Conservation (phyloP, 2,329 filamentous ascomycete species). For the Triangularia setosa region DNA sequence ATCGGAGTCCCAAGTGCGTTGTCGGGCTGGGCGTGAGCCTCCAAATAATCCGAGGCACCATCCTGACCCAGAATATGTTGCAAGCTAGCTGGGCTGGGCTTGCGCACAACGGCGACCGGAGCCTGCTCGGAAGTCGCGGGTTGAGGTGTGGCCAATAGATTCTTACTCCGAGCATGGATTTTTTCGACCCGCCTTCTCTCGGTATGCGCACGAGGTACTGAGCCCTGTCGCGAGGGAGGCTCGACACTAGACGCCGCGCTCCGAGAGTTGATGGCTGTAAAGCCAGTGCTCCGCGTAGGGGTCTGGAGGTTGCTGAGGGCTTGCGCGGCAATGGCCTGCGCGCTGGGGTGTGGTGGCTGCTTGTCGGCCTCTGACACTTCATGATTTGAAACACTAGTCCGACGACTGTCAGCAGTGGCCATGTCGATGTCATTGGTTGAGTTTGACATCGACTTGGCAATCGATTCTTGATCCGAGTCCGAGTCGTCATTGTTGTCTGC, state of each 20-base stretch:
- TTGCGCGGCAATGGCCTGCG: constrained; percentile 18
- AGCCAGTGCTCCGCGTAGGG: background rate
- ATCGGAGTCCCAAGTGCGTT: background rate
- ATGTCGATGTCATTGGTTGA: constrained; percentile 16
- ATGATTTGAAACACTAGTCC: constrained; percentile 18
- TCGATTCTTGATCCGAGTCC: constrained; percentile 15
- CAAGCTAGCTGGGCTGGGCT: constrained; percentile 21
- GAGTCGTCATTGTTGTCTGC: constrained; percentile 3
- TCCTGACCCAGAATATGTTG: constrained; percentile 20
- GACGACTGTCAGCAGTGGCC: constrained; percentile 16
- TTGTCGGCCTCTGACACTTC: background rate
- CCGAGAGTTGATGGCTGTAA: background rate
- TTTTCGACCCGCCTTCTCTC: constrained; percentile 20
- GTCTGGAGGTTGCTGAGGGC: constrained; percentile 13
- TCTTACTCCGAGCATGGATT: constrained; percentile 20
- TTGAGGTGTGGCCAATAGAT: background rate
- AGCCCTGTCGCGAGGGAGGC: constrained; percentile 11
- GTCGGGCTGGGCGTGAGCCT: background rate
- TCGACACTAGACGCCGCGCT: constrained; percentile 9
- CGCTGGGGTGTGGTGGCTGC: background rate
- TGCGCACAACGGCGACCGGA: background rate
- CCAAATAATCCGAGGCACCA: background rate
- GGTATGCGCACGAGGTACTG: constrained; percentile 1
- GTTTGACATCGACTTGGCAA: constrained; percentile 1
- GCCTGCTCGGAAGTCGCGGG: background rate